Evolutionary conservation across 75 land plant genomes (phyloP).

Genomic region (Selaginella moellendorffii): DNA sequence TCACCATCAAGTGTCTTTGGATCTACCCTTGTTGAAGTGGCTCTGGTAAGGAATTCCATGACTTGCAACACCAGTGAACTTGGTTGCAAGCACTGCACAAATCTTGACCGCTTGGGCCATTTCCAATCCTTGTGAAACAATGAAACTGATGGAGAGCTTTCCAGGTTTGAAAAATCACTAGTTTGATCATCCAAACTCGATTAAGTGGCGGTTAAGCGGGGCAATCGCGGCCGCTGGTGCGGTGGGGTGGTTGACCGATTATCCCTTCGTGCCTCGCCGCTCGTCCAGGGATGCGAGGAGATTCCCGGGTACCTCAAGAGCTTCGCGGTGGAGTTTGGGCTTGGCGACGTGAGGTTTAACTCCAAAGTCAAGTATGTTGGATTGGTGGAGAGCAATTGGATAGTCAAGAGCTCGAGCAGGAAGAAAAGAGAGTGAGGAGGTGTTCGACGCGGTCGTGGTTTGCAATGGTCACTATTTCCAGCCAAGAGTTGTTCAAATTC

Average conservation of each 20-base stretch:
- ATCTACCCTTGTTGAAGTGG: too few relatives aligned
- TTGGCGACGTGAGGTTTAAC: constrained; percentile 3
- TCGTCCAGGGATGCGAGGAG: too few relatives aligned
- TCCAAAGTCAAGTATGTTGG: not conserved
- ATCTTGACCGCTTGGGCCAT: constrained; percentile 55
- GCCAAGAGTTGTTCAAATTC: constrained; percentile 61
- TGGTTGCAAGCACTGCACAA: constrained; percentile 51
- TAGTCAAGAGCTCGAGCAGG: constrained; percentile 14
- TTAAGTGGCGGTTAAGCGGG: constrained; percentile 57
- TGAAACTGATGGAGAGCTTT: constrained; percentile 37
- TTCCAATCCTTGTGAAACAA: constrained; percentile 66
- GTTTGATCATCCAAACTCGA: too few relatives aligned
- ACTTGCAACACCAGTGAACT: constrained; percentile 63
- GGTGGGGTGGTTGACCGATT: too few relatives aligned
- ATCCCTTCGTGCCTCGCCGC: too few relatives aligned
- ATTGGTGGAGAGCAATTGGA: not conserved
- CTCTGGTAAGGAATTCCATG: constrained; percentile 23
- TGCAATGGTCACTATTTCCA: constrained; percentile 76
- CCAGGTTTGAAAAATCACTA: constrained; percentile 33
- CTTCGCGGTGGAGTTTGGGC: too few relatives aligned
- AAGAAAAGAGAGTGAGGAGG: constrained; percentile 35
- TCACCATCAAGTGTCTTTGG: too few relatives aligned
- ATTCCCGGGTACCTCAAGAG: too few relatives aligned
- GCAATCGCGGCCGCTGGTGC: constrained; percentile 79
- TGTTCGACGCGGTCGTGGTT: constrained; percentile 83